Base-by-base conservation (phyloP, 371 early-diverging fungal genomes). In the Saksenaea vasiformis region DNA sequence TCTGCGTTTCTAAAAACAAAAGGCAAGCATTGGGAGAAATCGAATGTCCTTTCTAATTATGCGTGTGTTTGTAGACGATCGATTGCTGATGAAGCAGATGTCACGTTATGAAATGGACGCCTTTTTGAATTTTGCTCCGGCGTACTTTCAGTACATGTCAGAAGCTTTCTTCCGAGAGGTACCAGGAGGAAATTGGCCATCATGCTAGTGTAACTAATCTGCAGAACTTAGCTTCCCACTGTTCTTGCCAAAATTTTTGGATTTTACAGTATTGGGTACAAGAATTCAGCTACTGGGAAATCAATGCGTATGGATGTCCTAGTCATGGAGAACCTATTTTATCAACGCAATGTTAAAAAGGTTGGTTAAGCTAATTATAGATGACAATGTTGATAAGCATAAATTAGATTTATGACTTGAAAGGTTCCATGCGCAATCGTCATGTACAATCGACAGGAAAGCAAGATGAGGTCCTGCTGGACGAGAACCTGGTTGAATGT, bases 321-420 rank as follows among this genome's bases (percentile, higher is more conserved):
- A 5, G 91, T 98, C 3, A 97, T 97, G 98, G 99, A 98, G 69
- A 96, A 98, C 65, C 71, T 98, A 57, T 98, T 96, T 67, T 96
- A 93, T 69, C 88, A 94, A 59, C 85, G 94, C 31, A 87, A 87
- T 51, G 83, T 94, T 36, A 85, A 85, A 37, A 82, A 85, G 78
- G 91, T 87, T 69, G 36, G 27, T 51, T 7, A 11, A 14, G 11
- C 1, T 19, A n/a, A 27, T 8, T 15, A 31, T 17, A 43, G n/a
- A 31, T 11, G 26, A n/a, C n/a, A 10, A 24, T 51, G 13, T 34
- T 26, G n/a, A 31, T 11, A n/a, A 15, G 13, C 14, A 27, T 11
- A 38, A 19, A 9, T 1, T 74, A 91, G 82, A 88, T 96, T 7
- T 98, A 93, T 72, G 99, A 98, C 71, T 74, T 98, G 47, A 98